These are phyloP conservation scores for Yarrowia galli DNA, from an alignment of 1,139 yeast species.

Conservation along the genomic window DNA sequence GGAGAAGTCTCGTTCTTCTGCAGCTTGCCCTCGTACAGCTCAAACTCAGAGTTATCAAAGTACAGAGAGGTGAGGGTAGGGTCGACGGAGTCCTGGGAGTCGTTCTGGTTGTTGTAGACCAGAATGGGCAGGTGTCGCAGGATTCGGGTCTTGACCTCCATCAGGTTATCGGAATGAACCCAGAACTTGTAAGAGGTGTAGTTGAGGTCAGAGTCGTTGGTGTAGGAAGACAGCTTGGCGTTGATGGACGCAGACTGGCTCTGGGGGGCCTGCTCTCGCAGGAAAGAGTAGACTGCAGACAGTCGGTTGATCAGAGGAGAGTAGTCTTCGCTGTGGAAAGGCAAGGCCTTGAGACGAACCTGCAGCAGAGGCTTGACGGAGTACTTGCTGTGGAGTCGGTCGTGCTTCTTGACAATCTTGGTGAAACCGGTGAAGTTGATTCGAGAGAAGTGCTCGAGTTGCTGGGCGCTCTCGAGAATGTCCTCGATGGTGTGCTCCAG, in stretches of 20 bases:
- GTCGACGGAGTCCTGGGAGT: conserved; percentile 51
- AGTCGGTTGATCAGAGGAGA: conserved; percentile 87
- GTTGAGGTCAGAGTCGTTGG: conserved; percentile 57
- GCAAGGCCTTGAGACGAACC: conserved; percentile 84
- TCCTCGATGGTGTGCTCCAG: conserved; percentile 68
- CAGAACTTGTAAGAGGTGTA: conserved; percentile 88
- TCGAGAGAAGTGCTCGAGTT: conserved; percentile 87
- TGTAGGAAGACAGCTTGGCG: conserved; percentile 41
- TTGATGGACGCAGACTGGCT: conserved; percentile 44
- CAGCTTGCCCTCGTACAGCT: conserved; percentile 83
- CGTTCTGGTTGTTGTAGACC: conserved; percentile 63
- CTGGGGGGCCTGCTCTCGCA: conserved; percentile 66
- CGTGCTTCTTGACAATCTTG: conserved; percentile 95
- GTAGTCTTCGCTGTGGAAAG: conserved; percentile 94
- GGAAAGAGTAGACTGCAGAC: conserved; percentile 78
- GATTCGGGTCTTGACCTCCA: conserved; percentile 95
- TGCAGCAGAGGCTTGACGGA: conserved; percentile 88
- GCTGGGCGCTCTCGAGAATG: conserved; percentile 75
- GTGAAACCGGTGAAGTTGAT: conserved; percentile 92
- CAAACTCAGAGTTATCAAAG: conserved; percentile 84
- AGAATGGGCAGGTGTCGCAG: conserved; percentile 92
- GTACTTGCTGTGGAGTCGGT: conserved; percentile 82
- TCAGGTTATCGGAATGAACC: conserved; percentile 94
- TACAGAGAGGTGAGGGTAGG: conserved; percentile 87
- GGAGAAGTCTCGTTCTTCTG: conserved; percentile 74